Evolutionary conservation across 139 green algal genomes (phyloP).

Genomic region (Deuterostichococcus epilithicus): DNA sequence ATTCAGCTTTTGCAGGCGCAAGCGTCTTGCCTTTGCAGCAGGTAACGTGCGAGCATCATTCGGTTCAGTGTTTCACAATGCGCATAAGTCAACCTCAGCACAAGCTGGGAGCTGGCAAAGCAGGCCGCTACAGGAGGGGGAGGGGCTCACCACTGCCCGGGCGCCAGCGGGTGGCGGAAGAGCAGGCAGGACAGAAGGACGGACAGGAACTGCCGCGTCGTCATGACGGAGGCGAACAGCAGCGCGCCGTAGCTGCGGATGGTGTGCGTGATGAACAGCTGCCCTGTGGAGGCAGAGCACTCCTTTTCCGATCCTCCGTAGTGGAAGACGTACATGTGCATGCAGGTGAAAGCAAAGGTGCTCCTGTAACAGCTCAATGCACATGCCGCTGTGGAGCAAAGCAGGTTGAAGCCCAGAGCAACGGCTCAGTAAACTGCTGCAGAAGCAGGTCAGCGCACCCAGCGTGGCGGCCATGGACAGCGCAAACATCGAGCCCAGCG

Average conservation of each 20-base stretch:
- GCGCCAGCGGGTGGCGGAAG: slow-evolving; percentile 76
- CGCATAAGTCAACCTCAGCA: background rate
- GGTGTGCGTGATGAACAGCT: slow-evolving; percentile 83
- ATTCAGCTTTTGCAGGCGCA: too few species aligned
- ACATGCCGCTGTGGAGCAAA: background rate
- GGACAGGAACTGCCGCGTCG: slow-evolving; percentile 84
- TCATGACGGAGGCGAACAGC: slow-evolving; percentile 94
- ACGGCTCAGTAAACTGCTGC: background rate
- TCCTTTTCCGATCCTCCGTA: too few species aligned
- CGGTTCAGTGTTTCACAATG: background rate
- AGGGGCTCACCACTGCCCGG: slow-evolving; percentile 53
- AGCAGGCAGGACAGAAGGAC: slow-evolving; percentile 86
- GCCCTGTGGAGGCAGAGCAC: slow-evolving; percentile 21
- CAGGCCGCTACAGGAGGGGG: background rate
- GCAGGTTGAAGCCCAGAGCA: background rate
- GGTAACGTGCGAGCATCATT: too few species aligned
- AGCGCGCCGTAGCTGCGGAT: slow-evolving; percentile 78
- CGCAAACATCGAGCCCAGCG: slow-evolving; percentile 44
- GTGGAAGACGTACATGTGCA: too few species aligned
- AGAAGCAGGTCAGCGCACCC: slow-evolving; percentile 5
- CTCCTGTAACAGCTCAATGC: background rate
- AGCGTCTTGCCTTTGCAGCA: too few species aligned
- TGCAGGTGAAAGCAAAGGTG: background rate
- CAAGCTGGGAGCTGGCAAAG: too few species aligned
- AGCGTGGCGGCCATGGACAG: slow-evolving; percentile 55